Conservation (phyloP, 1,284 basidiomycete genomes). For the Amylostereum areolatum region DNA sequence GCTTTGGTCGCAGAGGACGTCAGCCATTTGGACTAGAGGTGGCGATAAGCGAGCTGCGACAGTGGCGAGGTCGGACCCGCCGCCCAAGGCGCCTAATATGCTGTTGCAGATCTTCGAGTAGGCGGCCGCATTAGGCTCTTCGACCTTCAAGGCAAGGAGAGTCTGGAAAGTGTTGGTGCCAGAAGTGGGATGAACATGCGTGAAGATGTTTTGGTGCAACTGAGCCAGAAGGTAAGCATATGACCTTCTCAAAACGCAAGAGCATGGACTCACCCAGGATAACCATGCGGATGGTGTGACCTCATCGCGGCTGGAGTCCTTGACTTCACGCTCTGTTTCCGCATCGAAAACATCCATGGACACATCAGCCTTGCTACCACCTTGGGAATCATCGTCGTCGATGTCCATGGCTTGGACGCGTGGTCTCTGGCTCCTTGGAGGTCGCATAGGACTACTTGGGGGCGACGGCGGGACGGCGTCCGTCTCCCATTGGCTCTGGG, state of each 20-base stretch:
- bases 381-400: constrained; percentile 15
- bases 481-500: constrained; percentile 12
- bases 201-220: constrained; percentile 55
- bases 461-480: constrained; percentile 8
- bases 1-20: not conserved
- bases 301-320: constrained; percentile 16
- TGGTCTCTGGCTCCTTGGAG: not conserved
- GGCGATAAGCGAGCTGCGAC: not conserved
- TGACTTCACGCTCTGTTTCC: not conserved
- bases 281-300: constrained; percentile 41
- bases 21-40: constrained; percentile 6
- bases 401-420: constrained; percentile 17
- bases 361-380: not conserved
- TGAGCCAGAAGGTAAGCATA: constrained; percentile 19
- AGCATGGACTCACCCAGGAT: constrained; percentile 39
- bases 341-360: not conserved
- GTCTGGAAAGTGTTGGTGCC: constrained; percentile 47
- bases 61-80: constrained; percentile 1
- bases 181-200: constrained; percentile 38
- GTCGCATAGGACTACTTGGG: not conserved
- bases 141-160: constrained; percentile 32
- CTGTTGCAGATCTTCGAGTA: constrained; percentile 11
- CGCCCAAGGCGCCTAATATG: constrained; percentile 11
- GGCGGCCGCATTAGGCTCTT: not conserved
- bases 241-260: constrained; percentile 1